These are phyloP conservation scores for Colletotrichum echinochloae DNA, from an alignment of 2,329 filamentous ascomycete genomes.

Conservation along the genomic window DNA sequence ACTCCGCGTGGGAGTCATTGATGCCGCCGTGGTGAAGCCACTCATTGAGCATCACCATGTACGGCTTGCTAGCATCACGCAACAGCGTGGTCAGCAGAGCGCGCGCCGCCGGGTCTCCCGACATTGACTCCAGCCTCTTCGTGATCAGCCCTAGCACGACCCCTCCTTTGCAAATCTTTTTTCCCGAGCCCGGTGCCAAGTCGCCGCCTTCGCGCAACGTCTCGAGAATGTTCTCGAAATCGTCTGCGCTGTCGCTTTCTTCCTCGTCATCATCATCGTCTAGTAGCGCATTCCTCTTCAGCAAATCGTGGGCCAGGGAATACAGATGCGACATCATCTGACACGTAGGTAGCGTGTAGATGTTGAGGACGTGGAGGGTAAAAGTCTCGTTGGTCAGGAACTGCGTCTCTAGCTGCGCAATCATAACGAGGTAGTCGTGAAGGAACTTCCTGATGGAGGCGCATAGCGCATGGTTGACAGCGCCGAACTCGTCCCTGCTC, in stretches of 20 bases:
- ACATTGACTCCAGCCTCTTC: constrained; percentile 86
- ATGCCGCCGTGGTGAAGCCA: constrained; percentile 98
- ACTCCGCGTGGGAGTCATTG: constrained; percentile 92
- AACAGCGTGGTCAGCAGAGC: constrained; percentile 84
- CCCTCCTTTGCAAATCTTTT: constrained; percentile 97
- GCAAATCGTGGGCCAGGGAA: constrained; percentile 84
- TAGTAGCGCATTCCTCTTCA: constrained; percentile 88
- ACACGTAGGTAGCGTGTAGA: constrained; percentile 89
- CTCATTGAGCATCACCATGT: constrained; percentile 98
- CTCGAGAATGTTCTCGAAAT: constrained; percentile 94
- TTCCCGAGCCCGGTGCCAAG: constrained; percentile 79
- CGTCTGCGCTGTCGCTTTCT: constrained; percentile 79
- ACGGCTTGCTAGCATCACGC: constrained; percentile 89
- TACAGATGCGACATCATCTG: constrained; percentile 95
- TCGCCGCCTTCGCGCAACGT: constrained; percentile 89
- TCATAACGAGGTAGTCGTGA: constrained; percentile 92
- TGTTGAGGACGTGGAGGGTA: constrained; percentile 91
- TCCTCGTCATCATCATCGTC: constrained; percentile 80
- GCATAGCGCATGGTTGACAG: constrained; percentile 95
- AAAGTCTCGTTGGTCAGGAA: constrained; percentile 90
- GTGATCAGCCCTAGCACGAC: constrained; percentile 91
- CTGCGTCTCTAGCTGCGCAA: constrained; percentile 94
- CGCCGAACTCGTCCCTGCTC: constrained; percentile 91
- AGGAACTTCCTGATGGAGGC: constrained; percentile 92
- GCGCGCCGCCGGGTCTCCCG: constrained; percentile 90